Base-by-base conservation (phyloP, 2,329 filamentous ascomycete genomes). In the Arthrocladium fulminans region DNA sequence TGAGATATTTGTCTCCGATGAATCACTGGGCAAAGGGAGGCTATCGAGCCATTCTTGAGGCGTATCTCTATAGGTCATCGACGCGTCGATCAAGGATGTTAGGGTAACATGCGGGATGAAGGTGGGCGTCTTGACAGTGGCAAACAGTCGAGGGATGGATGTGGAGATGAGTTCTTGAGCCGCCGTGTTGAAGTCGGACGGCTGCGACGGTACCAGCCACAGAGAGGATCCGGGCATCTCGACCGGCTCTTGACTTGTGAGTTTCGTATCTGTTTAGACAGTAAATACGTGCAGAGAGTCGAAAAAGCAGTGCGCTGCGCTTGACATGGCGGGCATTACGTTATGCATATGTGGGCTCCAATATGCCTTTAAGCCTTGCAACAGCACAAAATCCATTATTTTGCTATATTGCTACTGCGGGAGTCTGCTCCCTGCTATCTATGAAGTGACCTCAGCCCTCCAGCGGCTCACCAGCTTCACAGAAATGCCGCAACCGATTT, bases 41-140 rank as follows among this genome's bases (percentile, higher is more conserved):
- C 35, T 42, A 38, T 49, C 48, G 13, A 53, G 53, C 50, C 46
- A 54, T 30, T 48, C 37, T 34, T 53, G 53, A 13, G 48, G 53
- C 30, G 32, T 39, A 2, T 39, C 46, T 9, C 25, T 39, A 27
- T 52, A 52, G 2, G 48, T 50, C 24, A 27, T 51, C 27, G 43
- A 39, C n/a, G 50, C 34, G 17, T 54, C 48, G 35, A 54, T 52
- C 19, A 48, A 47, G 5, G 52, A 50, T 4, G 44, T 50, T 3
- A 52, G 34, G 5, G 47, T 49, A 12, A 51, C 43, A 34, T 54
- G 50, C 13, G 47, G 48, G 41, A 44, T 48, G 37, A 50, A 52
- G 15, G 44, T 47, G 46, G 7, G 22, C 19, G 39, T 42, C 19
- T 42, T 24, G 20, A 25, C 19, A 9, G 19, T 19, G 8, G 24